Percentiles rank a stretch among this genome's conserved stretches.
These are phyloP conservation scores for Daldinia vernicosa DNA, from an alignment of 495 filamentous ascomycete species.

Conservation along the genomic window DNA sequence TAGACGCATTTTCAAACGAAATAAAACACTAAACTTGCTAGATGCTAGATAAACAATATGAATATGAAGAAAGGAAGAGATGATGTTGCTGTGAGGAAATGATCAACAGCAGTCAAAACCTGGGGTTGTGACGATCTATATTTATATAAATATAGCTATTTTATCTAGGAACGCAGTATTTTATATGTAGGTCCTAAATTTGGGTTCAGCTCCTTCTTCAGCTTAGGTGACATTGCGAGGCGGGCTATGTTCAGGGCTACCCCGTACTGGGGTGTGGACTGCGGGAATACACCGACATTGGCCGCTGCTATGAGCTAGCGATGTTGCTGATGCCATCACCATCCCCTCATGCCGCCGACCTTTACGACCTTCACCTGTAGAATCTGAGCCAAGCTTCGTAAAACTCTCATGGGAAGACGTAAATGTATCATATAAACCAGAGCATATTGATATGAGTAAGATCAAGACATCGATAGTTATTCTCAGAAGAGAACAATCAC, in stretches of 20 bases:
- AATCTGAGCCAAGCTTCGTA: neutral
- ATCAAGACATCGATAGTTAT: constrained; percentile 4
- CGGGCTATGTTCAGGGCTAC: constrained; percentile 22
- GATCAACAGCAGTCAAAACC: neutral
- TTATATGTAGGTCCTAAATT: constrained; percentile 11
- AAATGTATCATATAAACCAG: neutral
- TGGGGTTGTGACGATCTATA: constrained; percentile 2
- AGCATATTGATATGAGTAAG: constrained; percentile 21
- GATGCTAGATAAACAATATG: neutral
- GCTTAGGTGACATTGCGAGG: constrained; percentile 15
- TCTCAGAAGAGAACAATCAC: constrained; percentile 9
- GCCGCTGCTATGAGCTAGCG: neutral
- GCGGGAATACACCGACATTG: constrained; percentile 2
- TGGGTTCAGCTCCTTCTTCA: constrained; percentile 23
- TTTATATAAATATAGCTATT: constrained; percentile 1
- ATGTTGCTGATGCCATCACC: constrained; percentile 10
- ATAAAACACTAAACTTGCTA: neutral
- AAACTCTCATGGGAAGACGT: constrained; percentile 1
- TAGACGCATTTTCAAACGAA: constrained; percentile 21
- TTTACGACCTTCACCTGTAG: constrained; percentile 4
- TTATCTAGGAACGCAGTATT: neutral
- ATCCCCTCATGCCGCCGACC: neutral
- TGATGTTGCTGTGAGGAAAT: constrained; percentile 17
- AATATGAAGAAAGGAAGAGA: neutral
- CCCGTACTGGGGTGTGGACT: neutral